Evolutionary conservation across 1,284 basidiomycete genomes (phyloP), one percentile per base, ranked within the genome.

Genomic region (Naganishia sp.): DNA sequence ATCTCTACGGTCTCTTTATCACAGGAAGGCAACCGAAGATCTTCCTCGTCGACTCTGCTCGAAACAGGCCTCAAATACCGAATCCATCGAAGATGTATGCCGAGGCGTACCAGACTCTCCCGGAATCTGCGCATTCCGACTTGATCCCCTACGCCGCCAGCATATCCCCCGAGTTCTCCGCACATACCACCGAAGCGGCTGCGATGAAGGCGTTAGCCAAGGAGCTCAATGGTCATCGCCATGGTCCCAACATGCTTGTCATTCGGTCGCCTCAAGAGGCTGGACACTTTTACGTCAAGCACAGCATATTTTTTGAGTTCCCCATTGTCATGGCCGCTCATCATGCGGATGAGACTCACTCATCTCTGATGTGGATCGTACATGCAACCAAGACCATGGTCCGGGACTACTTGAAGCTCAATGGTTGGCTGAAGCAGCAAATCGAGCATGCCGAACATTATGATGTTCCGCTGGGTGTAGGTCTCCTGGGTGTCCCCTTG

Each of bases 1-100:
- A 99, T 73, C 86, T 97, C n/a, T 91, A 96, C 73, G 90, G 89
- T 1, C 82, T 98, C 17, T 95, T 99, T 81, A 82, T 88, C 50
- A 90, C 90, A 0, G 82, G 79, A n/a, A 87, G 87, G 0, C 72
- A 81, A 7, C 88, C 89, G 51, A 88, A 88, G 72, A 82, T 98
- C 2, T 94, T 95, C 77, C 82, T 98, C 57, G 93, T 98, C 56
- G 95, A 99, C 78, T 88, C 88, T 47, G 91, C 92, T 11, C 86
- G 88, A 17, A 86, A 88, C 56, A 87, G 92, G 28, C 93, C 97
- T 75, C 84, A 87, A 3, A 86, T 97, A 35, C 84, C 88, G 2
- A 88, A 87, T 62, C 84, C 97, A 17, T 83, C 87, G 49, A 88
- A 89, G 50, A 83, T 86, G 63, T 99, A 98, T 74, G 73, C 75